Conservation (phyloP, 2,329 filamentous ascomycete species). For the Fusarium sp. region DNA sequence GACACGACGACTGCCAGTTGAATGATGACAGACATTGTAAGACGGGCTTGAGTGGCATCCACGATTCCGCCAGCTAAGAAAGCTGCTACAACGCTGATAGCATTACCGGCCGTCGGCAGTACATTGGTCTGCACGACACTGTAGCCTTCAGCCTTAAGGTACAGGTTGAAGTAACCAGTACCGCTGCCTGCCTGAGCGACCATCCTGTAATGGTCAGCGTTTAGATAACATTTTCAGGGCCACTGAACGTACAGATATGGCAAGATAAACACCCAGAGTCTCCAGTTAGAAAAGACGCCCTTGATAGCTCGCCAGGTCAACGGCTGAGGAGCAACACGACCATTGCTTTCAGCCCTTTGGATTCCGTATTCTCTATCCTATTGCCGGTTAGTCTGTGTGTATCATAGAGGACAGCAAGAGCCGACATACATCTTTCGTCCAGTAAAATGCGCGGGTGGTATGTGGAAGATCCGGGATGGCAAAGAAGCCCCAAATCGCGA, state of each 20-base stretch:
- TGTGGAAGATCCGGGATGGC: neutral
- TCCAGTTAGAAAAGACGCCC: neutral
- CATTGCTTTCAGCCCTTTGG: constrained; percentile 10
- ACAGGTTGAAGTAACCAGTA: neutral
- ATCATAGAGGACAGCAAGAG: too few relatives aligned
- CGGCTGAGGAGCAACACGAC: constrained; percentile 13
- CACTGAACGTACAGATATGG: neutral
- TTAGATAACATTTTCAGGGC: neutral
- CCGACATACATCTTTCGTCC: neutral
- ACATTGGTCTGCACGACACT: neutral
- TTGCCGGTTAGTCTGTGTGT: neutral
- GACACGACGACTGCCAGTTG: neutral
- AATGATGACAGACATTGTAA: neutral
- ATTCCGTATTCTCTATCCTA: constrained; percentile 20
- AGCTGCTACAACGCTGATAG: neutral
- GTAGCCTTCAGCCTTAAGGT: neutral
- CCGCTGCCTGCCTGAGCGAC: neutral
- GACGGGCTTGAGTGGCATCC: neutral
- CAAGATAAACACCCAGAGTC: neutral
- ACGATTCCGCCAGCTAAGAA: neutral
- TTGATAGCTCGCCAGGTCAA: neutral
- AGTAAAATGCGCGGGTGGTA: neutral
- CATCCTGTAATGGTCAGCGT: neutral
- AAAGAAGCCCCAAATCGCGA: neutral
- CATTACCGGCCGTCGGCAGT: neutral